Conservation (phyloP, 768 basidiomycete species). For the Suillus decipiens region DNA sequence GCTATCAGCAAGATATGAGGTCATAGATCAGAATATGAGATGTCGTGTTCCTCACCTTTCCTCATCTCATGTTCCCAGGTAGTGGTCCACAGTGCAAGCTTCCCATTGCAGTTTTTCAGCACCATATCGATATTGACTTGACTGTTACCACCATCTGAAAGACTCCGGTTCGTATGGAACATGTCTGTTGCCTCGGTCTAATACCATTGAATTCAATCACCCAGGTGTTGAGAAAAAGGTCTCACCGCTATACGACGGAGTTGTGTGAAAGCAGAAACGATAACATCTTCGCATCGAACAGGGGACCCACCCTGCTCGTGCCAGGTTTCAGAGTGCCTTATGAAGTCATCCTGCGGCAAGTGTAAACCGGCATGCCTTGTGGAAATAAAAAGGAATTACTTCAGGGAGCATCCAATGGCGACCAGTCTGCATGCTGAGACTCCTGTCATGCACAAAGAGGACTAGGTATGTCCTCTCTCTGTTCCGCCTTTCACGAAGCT, state of each 20-base stretch:
- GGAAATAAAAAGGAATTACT: constrained; percentile 25
- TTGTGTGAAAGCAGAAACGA: constrained; percentile 75
- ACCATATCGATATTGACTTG: constrained; percentile 77
- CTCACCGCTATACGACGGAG: constrained; percentile 79
- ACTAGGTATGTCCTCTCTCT: constrained; percentile 86
- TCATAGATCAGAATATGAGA: background rate
- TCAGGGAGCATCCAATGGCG: constrained; percentile 88
- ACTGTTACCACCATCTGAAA: constrained; percentile 43
- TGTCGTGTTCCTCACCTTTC: constrained; percentile 46
- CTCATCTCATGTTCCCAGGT: constrained; percentile 75
- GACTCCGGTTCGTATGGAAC: constrained; percentile 56
- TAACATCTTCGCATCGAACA: constrained; percentile 76
- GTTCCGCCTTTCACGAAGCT: constrained; percentile 76
- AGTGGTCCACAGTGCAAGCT: constrained; percentile 71
- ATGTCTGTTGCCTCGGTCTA: constrained; percentile 78
- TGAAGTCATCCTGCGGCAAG: constrained; percentile 58
- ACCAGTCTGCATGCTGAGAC: constrained; percentile 84
- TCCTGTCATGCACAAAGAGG: constrained; percentile 83
- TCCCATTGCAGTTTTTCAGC: constrained; percentile 69
- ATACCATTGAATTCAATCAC: constrained; percentile 7
- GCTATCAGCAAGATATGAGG: constrained; percentile 41
- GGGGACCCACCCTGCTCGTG: constrained; percentile 56
- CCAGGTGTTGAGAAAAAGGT: constrained; percentile 10
- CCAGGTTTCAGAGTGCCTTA: constrained; percentile 70
- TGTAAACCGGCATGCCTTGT: constrained; percentile 13